These are phyloP conservation scores for Phytophthora pisi DNA, from an alignment of 352 stramenopile species.

Conservation along the genomic window DNA sequence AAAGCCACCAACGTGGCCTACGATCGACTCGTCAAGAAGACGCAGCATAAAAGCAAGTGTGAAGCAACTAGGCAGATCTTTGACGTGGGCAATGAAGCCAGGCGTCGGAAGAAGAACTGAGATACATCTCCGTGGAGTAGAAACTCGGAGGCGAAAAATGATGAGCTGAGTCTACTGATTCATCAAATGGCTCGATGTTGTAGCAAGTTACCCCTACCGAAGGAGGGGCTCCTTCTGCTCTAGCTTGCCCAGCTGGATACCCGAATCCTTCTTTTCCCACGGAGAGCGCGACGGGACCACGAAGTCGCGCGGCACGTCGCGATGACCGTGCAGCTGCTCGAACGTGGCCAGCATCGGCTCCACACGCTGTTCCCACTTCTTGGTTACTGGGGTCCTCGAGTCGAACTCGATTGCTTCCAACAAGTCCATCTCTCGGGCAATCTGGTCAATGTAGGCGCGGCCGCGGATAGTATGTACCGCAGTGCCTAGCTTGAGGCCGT, in stretches of 20 bases:
- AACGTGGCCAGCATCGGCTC: too few species aligned
- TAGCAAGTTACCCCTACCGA: neutral
- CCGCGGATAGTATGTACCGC: neutral
- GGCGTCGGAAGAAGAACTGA: slow-evolving; percentile 22
- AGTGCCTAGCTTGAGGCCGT: too few species aligned
- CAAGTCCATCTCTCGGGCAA: too few species aligned
- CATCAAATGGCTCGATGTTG: neutral
- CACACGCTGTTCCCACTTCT: too few species aligned
- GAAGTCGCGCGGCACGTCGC: too few species aligned
- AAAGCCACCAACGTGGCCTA: slow-evolving; percentile 27
- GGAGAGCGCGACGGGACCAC: too few species aligned
- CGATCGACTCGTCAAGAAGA: slow-evolving; percentile 31
- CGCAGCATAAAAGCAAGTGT: slow-evolving; percentile 15
- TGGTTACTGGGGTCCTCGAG: too few species aligned
- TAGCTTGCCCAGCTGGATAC: neutral
- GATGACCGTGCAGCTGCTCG: too few species aligned
- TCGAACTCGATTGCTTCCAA: too few species aligned
- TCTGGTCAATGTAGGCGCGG: too few species aligned
- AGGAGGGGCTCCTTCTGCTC: neutral
- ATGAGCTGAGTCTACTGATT: neutral
- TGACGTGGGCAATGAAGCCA: slow-evolving; percentile 16
- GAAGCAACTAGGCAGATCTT: slow-evolving; percentile 23
- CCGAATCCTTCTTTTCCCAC: too few species aligned
- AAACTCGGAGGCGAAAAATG: neutral
- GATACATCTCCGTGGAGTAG: slow-evolving; percentile 23